Evolutionary conservation across 495 filamentous ascomycete genomes (phyloP), one percentile per base, ranked within the genome.

Genomic region (Hypoxylon crocopeplum): DNA sequence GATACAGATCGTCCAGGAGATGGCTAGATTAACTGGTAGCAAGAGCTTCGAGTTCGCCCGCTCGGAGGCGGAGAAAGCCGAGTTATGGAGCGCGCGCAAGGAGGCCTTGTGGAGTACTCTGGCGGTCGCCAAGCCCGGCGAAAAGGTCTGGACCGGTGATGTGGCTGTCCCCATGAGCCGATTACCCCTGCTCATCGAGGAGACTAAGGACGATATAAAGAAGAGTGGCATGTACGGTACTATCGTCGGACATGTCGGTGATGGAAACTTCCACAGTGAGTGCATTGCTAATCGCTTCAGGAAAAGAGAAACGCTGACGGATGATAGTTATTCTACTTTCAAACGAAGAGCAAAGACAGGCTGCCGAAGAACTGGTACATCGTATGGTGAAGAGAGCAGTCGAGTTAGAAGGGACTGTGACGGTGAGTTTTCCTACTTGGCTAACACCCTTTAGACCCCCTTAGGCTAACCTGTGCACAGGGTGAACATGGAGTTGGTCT

Each of bases 1-100:
- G 71, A 84, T 96, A 46, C 74, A 75, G 22, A 76, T 89, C 41
- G 92, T 95, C 1, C 83, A 83, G 66, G 75, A 76, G 44, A 76
- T 96, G 16, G 86, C 90, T 5, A 82, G 84, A 60, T 45, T 55
- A 10, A 76, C 86, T 19, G 86, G 88, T 17, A 82, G 83, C 41
- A 72, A 82, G 54, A 79, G 81, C 17, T 96, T 96, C 63, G 89
- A 93, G 54, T 96, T 96, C 70, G 92, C 93, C 5, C 79, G 75
- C 46, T 83, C 77, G 62, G 77, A 84, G 21, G 68, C 77, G 17
- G 91, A 97, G 75, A 84, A 84, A 57, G 76, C 82, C 15, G 90
- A 92, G 59, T 77, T 97, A 36, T 97, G 93, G 93, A 87, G 82
- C 38, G 93, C 93, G 24, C 77, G 93, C 16, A 97, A 97, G 66